Evolutionary conservation across 306 rosid species (phyloP).

Genomic region (Urtica urens): DNA sequence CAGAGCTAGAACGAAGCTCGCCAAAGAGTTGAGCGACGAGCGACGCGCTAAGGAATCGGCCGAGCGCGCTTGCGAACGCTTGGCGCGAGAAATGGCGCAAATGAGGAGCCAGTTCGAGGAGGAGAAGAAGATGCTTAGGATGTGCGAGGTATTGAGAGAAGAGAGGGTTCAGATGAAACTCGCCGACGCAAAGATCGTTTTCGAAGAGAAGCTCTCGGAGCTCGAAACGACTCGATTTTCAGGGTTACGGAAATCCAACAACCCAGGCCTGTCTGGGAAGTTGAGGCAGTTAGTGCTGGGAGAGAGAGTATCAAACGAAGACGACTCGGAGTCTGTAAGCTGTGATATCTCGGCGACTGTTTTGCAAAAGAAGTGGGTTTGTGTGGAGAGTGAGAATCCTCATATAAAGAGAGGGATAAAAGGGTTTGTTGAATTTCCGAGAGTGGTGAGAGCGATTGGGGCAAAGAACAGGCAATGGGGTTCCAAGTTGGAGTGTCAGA

Average conservation of each 20-base stretch:
- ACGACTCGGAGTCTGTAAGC: too few species aligned
- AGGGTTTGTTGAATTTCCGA: conserved; percentile 53
- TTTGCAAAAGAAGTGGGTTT: conserved; percentile 14
- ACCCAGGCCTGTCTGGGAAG: conserved; percentile 9
- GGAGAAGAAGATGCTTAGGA: conserved; percentile 42
- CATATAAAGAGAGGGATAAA: conserved; percentile 51
- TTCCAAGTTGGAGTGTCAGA: conserved; percentile 45
- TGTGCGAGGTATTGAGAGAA: conserved; percentile 41
- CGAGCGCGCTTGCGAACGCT: conserved; percentile 32
- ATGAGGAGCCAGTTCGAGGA: conserved; percentile 40
- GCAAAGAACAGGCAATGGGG: conserved; percentile 41
- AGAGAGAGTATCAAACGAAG: neutral
- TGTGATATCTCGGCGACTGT: neutral
- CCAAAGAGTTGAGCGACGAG: conserved; percentile 27
- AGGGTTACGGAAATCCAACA: neutral
- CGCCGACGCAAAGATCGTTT: conserved; percentile 32
- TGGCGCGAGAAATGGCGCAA: conserved; percentile 20
- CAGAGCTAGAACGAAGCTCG: conserved; percentile 29
- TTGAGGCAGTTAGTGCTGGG: conserved; percentile 10
- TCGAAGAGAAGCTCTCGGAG: conserved; percentile 31
- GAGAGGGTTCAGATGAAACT: conserved; percentile 58
- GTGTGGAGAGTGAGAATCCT: conserved; percentile 41
- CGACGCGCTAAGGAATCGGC: conserved; percentile 31
- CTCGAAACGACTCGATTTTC: conserved; percentile 8
- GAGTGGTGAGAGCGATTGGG: conserved; percentile 36